Conservation (phyloP, 1,139 yeast genomes). For the Candida glucosophila region DNA sequence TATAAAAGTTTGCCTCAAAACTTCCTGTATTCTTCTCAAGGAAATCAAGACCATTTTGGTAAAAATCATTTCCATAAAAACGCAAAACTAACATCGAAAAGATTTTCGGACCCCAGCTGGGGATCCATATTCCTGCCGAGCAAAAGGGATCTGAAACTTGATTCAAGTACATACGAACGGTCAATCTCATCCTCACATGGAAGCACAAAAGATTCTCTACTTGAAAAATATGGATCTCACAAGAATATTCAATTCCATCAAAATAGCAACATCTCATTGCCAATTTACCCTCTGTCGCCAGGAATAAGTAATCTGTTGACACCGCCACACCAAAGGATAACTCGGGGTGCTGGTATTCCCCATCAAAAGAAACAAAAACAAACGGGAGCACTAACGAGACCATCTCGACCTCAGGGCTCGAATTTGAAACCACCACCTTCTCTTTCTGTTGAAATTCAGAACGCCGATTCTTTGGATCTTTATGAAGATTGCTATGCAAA, state of each 20-base stretch:
- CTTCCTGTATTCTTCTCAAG: conserved; percentile 7
- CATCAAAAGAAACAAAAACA: conserved; percentile 9
- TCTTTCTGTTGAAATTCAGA: conserved; percentile 46
- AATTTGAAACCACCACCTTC: conserved; percentile 26
- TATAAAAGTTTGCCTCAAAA: conserved; percentile 29
- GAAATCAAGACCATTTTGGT: conserved; percentile 4
- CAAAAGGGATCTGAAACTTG: not conserved
- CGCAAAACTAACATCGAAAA: too few species aligned
- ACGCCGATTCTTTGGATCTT: conserved; percentile 48
- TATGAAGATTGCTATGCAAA: conserved; percentile 38
- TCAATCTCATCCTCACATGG: conserved; percentile 13
- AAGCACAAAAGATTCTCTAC: conserved; percentile 20
- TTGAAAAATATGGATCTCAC: conserved; percentile 12
- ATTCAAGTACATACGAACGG: conserved; percentile 1
- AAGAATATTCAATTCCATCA: conserved; percentile 3
- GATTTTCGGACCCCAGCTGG: too few species aligned
- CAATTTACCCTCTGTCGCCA: not conserved
- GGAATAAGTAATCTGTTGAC: conserved; percentile 1
- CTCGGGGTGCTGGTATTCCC: conserved; percentile 6
- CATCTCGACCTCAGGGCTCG: not conserved
- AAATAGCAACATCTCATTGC: conserved; percentile 1
- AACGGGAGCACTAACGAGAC: not conserved
- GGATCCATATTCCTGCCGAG: too few species aligned
- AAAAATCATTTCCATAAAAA: too few species aligned
- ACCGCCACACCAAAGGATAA: not conserved